A percentile compares a stretch with the other conserved stretches of the same genome.
phyloP scores from a whole-genome alignment of 352 stramenopile species.

The Globisporangium abappressorium region DNA sequence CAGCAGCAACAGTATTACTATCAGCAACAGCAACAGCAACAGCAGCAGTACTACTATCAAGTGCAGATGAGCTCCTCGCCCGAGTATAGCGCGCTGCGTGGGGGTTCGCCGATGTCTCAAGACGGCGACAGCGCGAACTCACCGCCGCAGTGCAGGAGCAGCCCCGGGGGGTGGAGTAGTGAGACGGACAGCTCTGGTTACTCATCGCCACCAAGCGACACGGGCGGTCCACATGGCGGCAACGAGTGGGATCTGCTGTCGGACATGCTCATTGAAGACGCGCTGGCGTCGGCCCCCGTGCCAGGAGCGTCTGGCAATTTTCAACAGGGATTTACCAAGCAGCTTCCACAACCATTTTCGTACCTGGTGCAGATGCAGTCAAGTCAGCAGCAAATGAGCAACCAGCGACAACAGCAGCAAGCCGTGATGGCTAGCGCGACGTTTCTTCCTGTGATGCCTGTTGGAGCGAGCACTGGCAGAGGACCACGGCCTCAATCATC shows the following conservation, averaged over 20 bases:
- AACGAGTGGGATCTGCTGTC: slow-evolving; percentile 60
- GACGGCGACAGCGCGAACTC: background rate
- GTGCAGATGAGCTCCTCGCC: slow-evolving; percentile 6
- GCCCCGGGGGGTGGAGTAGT: slow-evolving; percentile 22
- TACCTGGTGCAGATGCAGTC: background rate
- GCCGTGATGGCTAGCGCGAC: background rate
- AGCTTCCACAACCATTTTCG: background rate
- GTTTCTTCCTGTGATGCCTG: background rate
- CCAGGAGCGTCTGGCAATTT: background rate
- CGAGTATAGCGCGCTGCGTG: slow-evolving; percentile 1
- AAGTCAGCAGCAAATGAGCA: slow-evolving; percentile 6
- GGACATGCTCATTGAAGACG: slow-evolving; percentile 54
- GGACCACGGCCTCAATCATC: background rate
- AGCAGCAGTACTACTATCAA: slow-evolving; percentile 6
- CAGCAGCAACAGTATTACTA: slow-evolving; percentile 8
- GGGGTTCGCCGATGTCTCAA: slow-evolving; percentile 5
- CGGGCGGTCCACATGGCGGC: slow-evolving; percentile 7
- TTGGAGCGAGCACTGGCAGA: background rate
- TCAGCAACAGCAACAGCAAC: slow-evolving; percentile 6
- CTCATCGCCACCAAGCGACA: slow-evolving; percentile 30
- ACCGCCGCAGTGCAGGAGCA: slow-evolving; percentile 3
- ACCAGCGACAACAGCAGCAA: slow-evolving; percentile 4
- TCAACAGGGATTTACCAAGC: slow-evolving; percentile 4
- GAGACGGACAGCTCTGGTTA: slow-evolving; percentile 34
- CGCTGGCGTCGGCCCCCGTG: slow-evolving; percentile 18